A percentile compares a stretch with the other conserved stretches of the same genome.
Evolutionary conservation across 2,329 filamentous ascomycete genomes (phyloP).

Genomic region (Graphilbum sp.): DNA sequence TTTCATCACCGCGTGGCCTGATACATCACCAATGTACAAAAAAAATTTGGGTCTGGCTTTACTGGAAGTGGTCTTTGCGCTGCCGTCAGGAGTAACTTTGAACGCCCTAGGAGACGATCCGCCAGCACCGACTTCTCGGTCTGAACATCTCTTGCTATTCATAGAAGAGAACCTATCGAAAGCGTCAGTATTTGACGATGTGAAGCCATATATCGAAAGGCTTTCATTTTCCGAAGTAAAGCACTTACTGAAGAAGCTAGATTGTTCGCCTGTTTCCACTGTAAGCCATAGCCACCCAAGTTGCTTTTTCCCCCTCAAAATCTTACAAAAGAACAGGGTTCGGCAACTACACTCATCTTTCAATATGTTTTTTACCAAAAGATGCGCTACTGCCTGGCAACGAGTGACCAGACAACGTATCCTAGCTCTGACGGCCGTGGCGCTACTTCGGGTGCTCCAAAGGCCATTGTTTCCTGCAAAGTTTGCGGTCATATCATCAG

Average conservation of each 20-base stretch:
- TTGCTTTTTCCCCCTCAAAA: too few relatives aligned
- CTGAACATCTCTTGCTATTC: conserved; percentile 16
- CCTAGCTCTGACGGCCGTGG: not conserved
- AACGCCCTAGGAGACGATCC: conserved; percentile 5
- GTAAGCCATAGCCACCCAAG: too few relatives aligned
- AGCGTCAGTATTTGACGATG: conserved; percentile 25
- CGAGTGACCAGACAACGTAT: conserved; percentile 17
- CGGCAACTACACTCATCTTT: conserved; percentile 8
- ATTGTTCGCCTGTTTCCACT: not conserved
- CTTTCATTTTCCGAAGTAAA: conserved; percentile 24
- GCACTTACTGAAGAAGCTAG: conserved; percentile 18
- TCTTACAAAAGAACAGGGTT: too few relatives aligned
- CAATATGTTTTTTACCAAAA: conserved; percentile 21
- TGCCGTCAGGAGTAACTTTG: conserved; percentile 12
- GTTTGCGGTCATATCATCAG: conserved; percentile 5
- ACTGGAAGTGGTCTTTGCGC: conserved; percentile 15
- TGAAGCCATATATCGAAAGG: conserved; percentile 26
- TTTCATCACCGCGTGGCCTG: conserved; percentile 13
- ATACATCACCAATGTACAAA: conserved; percentile 16
- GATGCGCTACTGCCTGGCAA: conserved; percentile 27
- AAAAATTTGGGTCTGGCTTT: conserved; percentile 19
- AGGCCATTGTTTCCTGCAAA: conserved; percentile 7
- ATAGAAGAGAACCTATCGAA: conserved; percentile 17
- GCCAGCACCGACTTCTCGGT: not conserved
- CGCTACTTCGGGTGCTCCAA: not conserved